A percentile compares a stretch with the other conserved stretches of the same genome.
Evolutionary conservation across 2,329 filamentous ascomycete species (phyloP).

Genomic region (Lasiodiplodia gonubiensis): DNA sequence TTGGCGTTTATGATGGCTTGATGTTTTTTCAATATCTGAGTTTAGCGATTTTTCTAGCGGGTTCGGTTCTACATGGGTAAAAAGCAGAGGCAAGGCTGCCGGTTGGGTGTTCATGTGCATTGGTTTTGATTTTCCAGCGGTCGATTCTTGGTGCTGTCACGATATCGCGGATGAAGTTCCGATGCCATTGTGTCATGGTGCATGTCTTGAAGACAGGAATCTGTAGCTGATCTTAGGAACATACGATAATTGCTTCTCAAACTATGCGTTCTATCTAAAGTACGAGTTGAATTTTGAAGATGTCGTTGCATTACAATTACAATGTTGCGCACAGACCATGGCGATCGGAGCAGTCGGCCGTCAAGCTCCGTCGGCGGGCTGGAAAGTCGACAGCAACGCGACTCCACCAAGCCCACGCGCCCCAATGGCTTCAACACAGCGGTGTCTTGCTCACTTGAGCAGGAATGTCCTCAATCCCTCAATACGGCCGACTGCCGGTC

Average conservation of each 20-base stretch:
- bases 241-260: background rate
- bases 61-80: background rate
- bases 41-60: conserved; percentile 7
- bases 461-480: conserved; percentile 33
- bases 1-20: conserved; percentile 9
- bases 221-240: conserved; percentile 14
- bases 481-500: conserved; percentile 9
- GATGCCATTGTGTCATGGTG: conserved; percentile 3
- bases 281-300: background rate
- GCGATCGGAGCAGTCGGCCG: conserved; percentile 13
- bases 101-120: conserved; percentile 11
- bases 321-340: background rate
- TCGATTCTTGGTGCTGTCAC: background rate
- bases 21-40: background rate
- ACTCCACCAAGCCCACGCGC: conserved; percentile 17
- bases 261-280: background rate
- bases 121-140: background rate
- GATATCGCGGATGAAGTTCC: conserved; percentile 12
- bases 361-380: conserved; percentile 17
- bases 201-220: background rate
- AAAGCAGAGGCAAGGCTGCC: conserved; percentile 19
- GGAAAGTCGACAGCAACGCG: conserved; percentile 25
- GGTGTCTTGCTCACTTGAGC: conserved; percentile 43
- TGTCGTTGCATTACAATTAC: background rate
- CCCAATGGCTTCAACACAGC: conserved; percentile 44